Evolutionary conservation across 2,329 filamentous ascomycete species (phyloP).

Genomic region (Diaporthe ampelina): DNA sequence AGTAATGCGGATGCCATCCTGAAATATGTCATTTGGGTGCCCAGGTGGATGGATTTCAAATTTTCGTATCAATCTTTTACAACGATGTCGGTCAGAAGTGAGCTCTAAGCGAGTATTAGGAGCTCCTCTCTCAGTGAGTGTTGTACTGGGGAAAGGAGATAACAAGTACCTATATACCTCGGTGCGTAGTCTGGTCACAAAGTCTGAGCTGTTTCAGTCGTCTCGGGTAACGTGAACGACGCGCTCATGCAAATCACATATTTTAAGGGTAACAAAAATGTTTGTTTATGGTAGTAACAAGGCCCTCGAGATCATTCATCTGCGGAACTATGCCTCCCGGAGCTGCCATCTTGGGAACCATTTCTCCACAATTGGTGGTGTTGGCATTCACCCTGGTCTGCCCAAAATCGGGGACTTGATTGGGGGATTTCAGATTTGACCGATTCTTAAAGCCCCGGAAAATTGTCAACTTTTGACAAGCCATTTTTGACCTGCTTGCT

Average conservation of each 20-base stretch:
- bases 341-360: background rate
- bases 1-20: conserved; percentile 13
- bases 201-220: background rate
- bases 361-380: conserved; percentile 5
- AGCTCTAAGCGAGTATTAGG: background rate
- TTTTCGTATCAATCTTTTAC: conserved; percentile 3
- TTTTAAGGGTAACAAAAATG: too few species aligned
- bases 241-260: background rate
- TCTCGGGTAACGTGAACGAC: background rate
- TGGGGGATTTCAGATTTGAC: conserved; percentile 23
- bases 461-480: conserved; percentile 10
- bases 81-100: background rate
- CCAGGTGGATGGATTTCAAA: conserved; percentile 3
- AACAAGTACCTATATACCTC: background rate
- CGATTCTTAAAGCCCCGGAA: background rate
- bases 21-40: conserved; percentile 9
- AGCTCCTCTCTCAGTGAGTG: conserved; percentile 1
- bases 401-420: background rate
- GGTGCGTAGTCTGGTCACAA: background rate
- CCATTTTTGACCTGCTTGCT: background rate
- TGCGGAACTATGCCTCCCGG: conserved; percentile 1
- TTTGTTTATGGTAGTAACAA: background rate
- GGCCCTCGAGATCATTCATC: background rate
- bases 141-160: background rate
- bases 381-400: conserved; percentile 6